Base-by-base conservation (phyloP, 768 basidiomycete genomes). In the Suillus subalutaceus region DNA sequence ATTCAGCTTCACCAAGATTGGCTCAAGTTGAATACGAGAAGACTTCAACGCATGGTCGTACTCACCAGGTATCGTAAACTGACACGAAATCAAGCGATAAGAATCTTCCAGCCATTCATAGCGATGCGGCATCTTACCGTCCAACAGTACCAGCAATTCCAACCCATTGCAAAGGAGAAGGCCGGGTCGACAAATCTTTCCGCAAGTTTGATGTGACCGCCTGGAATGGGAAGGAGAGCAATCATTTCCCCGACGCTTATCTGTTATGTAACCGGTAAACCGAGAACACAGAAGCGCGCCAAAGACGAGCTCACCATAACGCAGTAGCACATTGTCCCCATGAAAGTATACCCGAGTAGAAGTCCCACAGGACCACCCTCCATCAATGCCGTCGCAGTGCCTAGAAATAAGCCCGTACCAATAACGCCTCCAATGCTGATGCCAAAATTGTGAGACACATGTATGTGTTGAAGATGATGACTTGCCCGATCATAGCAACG, bases 91-190 rank as follows among this genome's bases (percentile, higher is more conserved):
- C 15, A 16, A 26, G 3, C 50, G 13, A 26, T 52, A 8, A 52
- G 23, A 8, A 52, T 16, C 13, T 26, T 52, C 7, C 15, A 52
- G 23, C 13, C 23, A 26, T 52, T 52, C 23, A 52, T 26, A 16
- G 15, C 26, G 13, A 52, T 52, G 13, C 5, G 0, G 15, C 15
- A 26, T 52, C 50, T 52, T 26, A 52, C 50, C 50, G 50, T 52
- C 50, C 50, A 52, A 52, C 50, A 52, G 50, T 52, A 52, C 26
- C 50, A 52, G 23, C 50, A 52, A 52, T 52, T 52, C 50, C 50
- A 52, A 52, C 50, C 50, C 50, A 52, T 52, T 6, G 50, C 50
- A 26, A 52, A 52, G 23, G 50, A 52, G 50, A 52, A 52, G 23
- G 50, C 23, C 8, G 50, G 50, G 26, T 52, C 50, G 6, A 52